Conservation (phyloP, 306 rosid species). For the Malus asiatica region DNA sequence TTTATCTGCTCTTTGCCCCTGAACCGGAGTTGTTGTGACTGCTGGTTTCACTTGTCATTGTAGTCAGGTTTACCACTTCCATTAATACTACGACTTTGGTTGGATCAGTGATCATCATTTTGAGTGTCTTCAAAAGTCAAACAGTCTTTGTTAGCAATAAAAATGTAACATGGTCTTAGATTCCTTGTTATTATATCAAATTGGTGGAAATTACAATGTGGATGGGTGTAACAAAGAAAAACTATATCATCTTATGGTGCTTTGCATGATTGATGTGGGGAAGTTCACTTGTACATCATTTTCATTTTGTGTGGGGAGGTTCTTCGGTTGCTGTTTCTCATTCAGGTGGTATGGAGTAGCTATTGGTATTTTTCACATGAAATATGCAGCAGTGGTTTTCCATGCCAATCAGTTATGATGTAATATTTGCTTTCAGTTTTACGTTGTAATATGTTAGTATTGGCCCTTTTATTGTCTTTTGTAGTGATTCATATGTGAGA, state of each 20-base stretch:
- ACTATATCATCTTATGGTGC: background rate
- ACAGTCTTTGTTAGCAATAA: background rate
- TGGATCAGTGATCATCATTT: background rate
- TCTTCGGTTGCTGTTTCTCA: background rate
- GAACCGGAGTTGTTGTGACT: background rate
- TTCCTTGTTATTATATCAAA: background rate
- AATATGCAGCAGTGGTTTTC: background rate
- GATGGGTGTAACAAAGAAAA: background rate
- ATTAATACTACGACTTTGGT: background rate
- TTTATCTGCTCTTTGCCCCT: background rate
- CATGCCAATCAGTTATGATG: background rate
- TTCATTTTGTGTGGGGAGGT: background rate
- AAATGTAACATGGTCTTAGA: background rate
- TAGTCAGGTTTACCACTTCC: background rate
- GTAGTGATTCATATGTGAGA: background rate
- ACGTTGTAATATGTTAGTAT: background rate
- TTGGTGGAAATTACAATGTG: background rate
- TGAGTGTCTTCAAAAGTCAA: background rate
- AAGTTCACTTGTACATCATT: background rate
- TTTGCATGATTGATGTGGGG: background rate
- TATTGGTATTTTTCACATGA: background rate
- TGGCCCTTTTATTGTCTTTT: background rate
- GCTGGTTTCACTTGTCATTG: background rate
- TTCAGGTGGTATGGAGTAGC: background rate
- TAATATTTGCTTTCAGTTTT: background rate